phyloP scores from a whole-genome alignment of 176 grass and related monocot genomes.

The Dendrocalamus sinicus region DNA sequence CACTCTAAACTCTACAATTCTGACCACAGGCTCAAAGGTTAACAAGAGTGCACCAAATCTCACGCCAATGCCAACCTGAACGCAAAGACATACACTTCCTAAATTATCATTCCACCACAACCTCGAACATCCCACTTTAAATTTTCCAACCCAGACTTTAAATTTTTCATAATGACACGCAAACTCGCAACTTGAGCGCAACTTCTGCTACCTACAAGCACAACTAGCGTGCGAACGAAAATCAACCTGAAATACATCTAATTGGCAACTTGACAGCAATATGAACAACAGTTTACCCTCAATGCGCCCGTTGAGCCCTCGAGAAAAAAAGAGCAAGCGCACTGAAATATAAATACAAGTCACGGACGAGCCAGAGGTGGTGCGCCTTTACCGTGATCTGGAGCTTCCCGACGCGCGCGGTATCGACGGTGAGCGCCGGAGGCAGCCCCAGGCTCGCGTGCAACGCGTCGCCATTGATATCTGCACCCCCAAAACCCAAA shows the following conservation, averaged over 20 bases:
- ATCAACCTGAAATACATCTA: neutral
- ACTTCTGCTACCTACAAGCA: neutral
- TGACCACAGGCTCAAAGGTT: neutral
- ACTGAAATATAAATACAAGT: neutral
- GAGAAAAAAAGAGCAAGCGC: neutral
- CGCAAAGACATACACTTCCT: neutral
- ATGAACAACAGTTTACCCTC: neutral
- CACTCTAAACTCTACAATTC: constrained; percentile 9
- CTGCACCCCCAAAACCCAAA: constrained; percentile 48
- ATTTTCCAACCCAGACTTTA: neutral
- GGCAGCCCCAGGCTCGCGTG: constrained; percentile 92
- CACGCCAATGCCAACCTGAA: neutral
- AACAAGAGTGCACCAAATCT: neutral
- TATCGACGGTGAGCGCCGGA: constrained; percentile 73
- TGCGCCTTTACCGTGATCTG: constrained; percentile 83
- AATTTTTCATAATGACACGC: neutral
- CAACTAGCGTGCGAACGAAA: neutral
- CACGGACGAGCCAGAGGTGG: neutral
- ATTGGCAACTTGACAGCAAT: neutral
- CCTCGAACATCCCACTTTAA: neutral
- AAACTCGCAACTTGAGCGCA: neutral
- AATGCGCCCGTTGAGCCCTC: neutral
- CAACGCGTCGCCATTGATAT: constrained; percentile 96
- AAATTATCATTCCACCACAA: neutral
- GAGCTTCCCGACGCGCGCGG: constrained; percentile 84